Evolutionary conservation across 140 eudicot species (phyloP), one percentile per base, ranked within the genome.

Genomic region (Stevia rebaudiana): DNA sequence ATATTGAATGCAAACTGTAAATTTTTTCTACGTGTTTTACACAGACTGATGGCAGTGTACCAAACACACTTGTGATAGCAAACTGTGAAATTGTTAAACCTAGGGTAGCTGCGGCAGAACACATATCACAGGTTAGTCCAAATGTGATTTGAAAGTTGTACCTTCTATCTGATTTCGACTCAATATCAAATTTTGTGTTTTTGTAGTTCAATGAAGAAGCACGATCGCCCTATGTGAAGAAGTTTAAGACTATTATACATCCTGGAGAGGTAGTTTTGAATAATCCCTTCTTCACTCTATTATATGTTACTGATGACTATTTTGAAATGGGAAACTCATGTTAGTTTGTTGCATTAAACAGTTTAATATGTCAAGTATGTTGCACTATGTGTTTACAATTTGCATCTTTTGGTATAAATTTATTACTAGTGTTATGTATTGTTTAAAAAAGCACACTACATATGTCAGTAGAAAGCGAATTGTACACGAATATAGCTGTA

Each of bases 11-110:
- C 56, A 33, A 9, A 18, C 19, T 70, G n/a, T 46, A 68, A 58
- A 57, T 58, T 8, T 9, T 11, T 31, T 11, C 19, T 5, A 33
- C 46, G 8, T 59, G 11, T 40, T 56, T 53, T 42, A 11, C 75
- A 17, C 70, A 90, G 97, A 90, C 94, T 13, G 97, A 90, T 74
- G 97, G 97, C 16, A 90, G 95, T 33, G 94, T 90, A 55, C 97
- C 94, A 33, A 90, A 90, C 69, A 87, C 95, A 44, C 94, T 90
- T 36, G 95, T 90, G 63, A 84, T 90, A 48, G 95, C 97, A 47
- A 90, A 84, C 47, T 86, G 86, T 72, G 94, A 90, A 77, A 83
- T 87, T 60, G 97, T 90, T 36, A 86, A 90, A 84, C 80, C 90
- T 7, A 84, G 97, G 71, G 94, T 90, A 66, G 97, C 95, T 30